Conservation (phyloP, 2,329 filamentous ascomycete species). For the Clonostachys sp. region DNA sequence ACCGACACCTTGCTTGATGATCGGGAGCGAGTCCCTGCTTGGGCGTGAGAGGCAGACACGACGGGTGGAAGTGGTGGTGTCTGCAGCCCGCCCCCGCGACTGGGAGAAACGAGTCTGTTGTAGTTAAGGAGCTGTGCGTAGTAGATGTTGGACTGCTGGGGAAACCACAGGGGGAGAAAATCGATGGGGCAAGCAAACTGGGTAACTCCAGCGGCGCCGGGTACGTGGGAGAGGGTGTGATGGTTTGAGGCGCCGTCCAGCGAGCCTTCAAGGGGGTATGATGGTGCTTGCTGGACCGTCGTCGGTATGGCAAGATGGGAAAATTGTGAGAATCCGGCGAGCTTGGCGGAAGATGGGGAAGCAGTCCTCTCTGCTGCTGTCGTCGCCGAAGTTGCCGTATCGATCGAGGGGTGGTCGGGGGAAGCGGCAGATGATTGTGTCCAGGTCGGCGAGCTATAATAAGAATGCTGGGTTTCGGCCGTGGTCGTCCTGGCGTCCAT, state of each 20-base stretch:
- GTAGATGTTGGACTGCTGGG: constrained; percentile 54
- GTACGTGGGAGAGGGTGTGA: constrained; percentile 1
- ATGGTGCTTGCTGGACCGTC: neutral
- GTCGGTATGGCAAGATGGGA: neutral
- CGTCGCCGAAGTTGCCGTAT: constrained; percentile 2
- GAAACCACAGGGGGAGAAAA: constrained; percentile 49
- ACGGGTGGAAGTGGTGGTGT: constrained; percentile 49
- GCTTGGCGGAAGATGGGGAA: neutral
- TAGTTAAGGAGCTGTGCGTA: constrained; percentile 61
- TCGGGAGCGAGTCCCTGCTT: constrained; percentile 51
- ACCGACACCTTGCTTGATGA: constrained; percentile 57
- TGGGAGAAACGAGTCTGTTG: constrained; percentile 59
- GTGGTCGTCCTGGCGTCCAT: constrained; percentile 31
- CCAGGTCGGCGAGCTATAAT: constrained; percentile 9
- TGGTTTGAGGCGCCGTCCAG: constrained; percentile 17
- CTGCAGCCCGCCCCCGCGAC: constrained; percentile 51
- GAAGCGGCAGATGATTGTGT: neutral
- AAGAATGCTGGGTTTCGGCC: constrained; percentile 31
- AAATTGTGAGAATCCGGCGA: too few relatives aligned
- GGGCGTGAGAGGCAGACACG: constrained; percentile 50
- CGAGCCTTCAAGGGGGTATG: constrained; percentile 15
- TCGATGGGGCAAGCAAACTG: constrained; percentile 41
- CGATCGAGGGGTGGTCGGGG: neutral
- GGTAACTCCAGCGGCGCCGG: constrained; percentile 14
- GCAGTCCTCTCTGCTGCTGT: constrained; percentile 1